Evolutionary conservation across 2,329 filamentous ascomycete species (phyloP).

Genomic region (Diaporthe destruens): DNA sequence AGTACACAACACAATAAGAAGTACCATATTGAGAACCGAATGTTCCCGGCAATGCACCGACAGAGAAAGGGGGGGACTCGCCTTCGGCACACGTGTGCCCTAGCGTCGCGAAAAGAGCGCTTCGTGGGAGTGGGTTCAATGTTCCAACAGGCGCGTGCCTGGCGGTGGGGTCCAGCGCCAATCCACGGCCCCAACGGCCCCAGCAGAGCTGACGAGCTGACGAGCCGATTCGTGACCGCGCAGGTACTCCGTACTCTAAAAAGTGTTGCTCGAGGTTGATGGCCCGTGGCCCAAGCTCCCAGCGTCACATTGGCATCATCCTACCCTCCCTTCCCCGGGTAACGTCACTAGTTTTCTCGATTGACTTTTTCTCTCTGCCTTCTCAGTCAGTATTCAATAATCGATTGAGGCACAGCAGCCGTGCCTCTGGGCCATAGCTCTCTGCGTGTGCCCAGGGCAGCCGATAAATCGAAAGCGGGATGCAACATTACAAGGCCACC

Average conservation of each 20-base stretch:
- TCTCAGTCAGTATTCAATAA: neutral
- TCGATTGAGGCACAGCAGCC: neutral
- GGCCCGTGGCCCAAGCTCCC: slow-evolving; percentile 31
- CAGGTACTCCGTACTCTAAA: slow-evolving; percentile 13
- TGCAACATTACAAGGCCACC: slow-evolving; percentile 19
- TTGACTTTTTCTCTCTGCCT: neutral
- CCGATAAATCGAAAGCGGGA: neutral
- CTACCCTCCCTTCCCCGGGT: neutral
- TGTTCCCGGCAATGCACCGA: neutral
- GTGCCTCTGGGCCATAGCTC: neutral
- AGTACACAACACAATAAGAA: no score
- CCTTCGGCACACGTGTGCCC: neutral
- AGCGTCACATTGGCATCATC: slow-evolving; percentile 11
- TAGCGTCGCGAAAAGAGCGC: neutral
- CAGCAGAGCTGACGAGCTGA: slow-evolving; percentile 27
- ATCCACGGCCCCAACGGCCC: slow-evolving; percentile 1
- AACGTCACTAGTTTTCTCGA: slow-evolving; percentile 9
- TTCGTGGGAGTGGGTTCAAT: slow-evolving; percentile 22
- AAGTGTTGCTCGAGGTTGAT: neutral
- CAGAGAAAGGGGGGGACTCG: neutral
- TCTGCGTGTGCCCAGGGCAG: neutral
- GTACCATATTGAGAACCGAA: neutral
- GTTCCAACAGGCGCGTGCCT: slow-evolving; percentile 17
- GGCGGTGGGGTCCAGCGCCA: neutral
- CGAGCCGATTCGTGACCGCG: slow-evolving; percentile 18